Evolutionary conservation across 2,329 filamentous ascomycete species (phyloP).

Genomic region (Aschersonia sp.): DNA sequence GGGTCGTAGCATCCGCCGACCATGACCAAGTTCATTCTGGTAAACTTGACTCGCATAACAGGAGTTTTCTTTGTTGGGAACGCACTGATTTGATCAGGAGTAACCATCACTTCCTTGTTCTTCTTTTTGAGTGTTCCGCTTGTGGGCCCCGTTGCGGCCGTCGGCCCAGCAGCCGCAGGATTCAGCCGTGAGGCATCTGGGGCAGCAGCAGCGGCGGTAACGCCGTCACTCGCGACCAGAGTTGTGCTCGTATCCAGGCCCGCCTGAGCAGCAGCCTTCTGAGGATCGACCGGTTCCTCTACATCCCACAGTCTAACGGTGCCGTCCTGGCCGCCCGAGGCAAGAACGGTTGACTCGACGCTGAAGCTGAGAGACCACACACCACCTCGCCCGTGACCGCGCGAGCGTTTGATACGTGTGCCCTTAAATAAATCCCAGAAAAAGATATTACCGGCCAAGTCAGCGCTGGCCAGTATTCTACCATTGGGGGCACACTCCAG

Average conservation of each 20-base stretch:
- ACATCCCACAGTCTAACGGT: constrained; percentile 95
- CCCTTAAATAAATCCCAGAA: constrained; percentile 91
- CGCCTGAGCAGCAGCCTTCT: constrained; percentile 35
- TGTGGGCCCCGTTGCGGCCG: constrained; percentile 12
- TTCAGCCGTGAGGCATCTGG: constrained; percentile 6
- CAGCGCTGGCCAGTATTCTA: constrained; percentile 80
- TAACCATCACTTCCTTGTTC: constrained; percentile 79
- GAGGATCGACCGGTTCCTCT: constrained; percentile 52
- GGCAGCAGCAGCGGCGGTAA: constrained; percentile 11
- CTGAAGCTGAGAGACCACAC: constrained; percentile 92
- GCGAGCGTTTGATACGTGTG: constrained; percentile 76
- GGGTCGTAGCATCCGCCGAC: constrained; percentile 62
- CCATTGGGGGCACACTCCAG: constrained; percentile 79
- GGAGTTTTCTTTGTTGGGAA: constrained; percentile 95
- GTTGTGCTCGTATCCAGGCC: constrained; percentile 26
- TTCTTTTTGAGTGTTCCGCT: constrained; percentile 50
- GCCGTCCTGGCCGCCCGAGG: constrained; percentile 81
- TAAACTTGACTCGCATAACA: constrained; percentile 86
- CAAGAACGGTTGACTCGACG: constrained; percentile 79
- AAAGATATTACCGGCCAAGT: constrained; percentile 77
- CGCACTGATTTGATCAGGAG: constrained; percentile 83
- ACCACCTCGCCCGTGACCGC: constrained; percentile 83
- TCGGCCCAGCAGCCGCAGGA: constrained; percentile 11
- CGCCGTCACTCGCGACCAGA: constrained; percentile 29
- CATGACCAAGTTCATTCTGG: constrained; percentile 85